Evolutionary conservation across 768 basidiomycete genomes (phyloP), one percentile per base, ranked within the genome.

Genomic region (Cyathus striatus): DNA sequence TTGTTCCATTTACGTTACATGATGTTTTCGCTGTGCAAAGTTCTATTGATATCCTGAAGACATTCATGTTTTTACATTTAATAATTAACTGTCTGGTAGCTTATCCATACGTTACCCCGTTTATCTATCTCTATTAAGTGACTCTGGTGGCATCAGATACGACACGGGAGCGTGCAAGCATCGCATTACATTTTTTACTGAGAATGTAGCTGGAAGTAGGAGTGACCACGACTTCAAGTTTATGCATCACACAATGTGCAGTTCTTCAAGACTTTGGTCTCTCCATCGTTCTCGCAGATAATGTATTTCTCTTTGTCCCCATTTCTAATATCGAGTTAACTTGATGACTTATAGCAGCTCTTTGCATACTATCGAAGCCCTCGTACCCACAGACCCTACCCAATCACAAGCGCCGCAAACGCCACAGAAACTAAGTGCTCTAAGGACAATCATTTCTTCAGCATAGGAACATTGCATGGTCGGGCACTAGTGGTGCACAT

Each of bases 261-360:
- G 92, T 97, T 70, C 65, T 97, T 18, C 91, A 95, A 50, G 90
- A 95, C 49, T 96, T 96, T 60, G 90, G 92, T n/a, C 85, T 97
- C 50, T 92, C 98, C 71, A 74, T 98, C 20, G 95, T 98, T 14
- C 69, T 97, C 16, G 87, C 93, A 14, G 91, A 96, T 61, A 94
- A 92, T 75, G 47, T 43, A n/a, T 20, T 2, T 81, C 79, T 9
- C 22, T 22, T 23, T 36, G 5, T 77, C 81, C 57, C 59, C 86
- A 24, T 82, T 82, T 30, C 6, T 16, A 30, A 27, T 10, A 33
- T 4, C 35, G 34, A 21, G 20, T 16, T 26, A 10, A 42, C 44
- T 51, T 38, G 23, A 34, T 30, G 16, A 40, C n/a, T 35, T 43
- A n/a, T 50, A 91, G 86, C 81, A 85, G 6, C 65, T 97, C 9